These are phyloP conservation scores for Bipolaris gigantea DNA, from an alignment of 2,329 filamentous ascomycete species.

Conservation along the genomic window DNA sequence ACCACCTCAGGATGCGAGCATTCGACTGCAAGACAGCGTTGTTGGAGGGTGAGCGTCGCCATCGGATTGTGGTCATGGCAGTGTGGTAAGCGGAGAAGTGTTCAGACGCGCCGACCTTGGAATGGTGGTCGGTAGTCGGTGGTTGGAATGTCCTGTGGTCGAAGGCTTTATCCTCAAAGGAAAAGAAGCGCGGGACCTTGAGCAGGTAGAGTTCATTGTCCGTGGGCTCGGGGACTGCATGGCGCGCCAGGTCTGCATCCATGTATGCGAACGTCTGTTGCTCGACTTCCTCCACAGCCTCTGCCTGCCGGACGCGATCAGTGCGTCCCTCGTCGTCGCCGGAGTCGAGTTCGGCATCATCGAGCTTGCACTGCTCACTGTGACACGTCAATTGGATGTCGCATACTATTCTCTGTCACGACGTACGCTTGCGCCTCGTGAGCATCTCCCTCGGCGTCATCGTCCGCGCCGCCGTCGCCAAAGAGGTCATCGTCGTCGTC, in stretches of 20 bases:
- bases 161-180: slow-evolving; percentile 69
- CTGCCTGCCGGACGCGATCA: slow-evolving; percentile 57
- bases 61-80: slow-evolving; percentile 69
- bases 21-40: slow-evolving; percentile 72
- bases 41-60: slow-evolving; percentile 66
- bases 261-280: slow-evolving; percentile 61
- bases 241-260: slow-evolving; percentile 67
- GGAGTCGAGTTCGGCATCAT: slow-evolving; percentile 65
- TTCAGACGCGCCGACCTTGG: slow-evolving; percentile 48
- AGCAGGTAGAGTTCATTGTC: slow-evolving; percentile 73
- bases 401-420: slow-evolving; percentile 37
- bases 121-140: slow-evolving; percentile 61
- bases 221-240: slow-evolving; percentile 69
- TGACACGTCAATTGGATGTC: slow-evolving; percentile 18
- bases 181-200: slow-evolving; percentile 72
- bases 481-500: slow-evolving; percentile 52
- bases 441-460: not conserved
- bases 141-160: slow-evolving; percentile 67
- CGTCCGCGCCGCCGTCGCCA: slow-evolving; percentile 45
- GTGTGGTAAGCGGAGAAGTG: slow-evolving; percentile 64
- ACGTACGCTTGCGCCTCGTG: slow-evolving; percentile 36
- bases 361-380: slow-evolving; percentile 53
- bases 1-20: slow-evolving; percentile 74
- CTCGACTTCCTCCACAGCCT: slow-evolving; percentile 54
- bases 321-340: slow-evolving; percentile 64